These are phyloP conservation scores for Leucosporidium creatinivorum DNA, from an alignment of 768 basidiomycete genomes.

Conservation along the genomic window DNA sequence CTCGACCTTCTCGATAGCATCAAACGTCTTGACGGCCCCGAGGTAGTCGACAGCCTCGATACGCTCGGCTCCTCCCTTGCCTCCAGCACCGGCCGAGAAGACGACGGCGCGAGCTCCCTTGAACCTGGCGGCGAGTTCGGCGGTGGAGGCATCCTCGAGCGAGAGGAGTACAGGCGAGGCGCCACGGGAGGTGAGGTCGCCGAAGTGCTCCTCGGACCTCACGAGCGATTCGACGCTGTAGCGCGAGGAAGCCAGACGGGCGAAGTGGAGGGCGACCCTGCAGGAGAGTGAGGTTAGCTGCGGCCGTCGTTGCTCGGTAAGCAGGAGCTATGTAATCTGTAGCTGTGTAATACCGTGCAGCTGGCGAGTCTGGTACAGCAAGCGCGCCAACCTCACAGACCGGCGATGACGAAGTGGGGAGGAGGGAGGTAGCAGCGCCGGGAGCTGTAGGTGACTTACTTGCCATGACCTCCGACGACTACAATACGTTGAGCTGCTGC, in stretches of 20 bases:
- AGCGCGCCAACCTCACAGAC: no score
- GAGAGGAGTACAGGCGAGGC: slow-evolving; percentile 53
- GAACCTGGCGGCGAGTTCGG: slow-evolving; percentile 50
- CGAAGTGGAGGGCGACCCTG: slow-evolving; percentile 50
- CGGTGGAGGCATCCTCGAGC: slow-evolving; percentile 50
- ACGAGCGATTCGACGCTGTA: slow-evolving; percentile 55
- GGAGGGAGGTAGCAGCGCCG: not conserved
- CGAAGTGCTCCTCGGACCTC: slow-evolving; percentile 48
- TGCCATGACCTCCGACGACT: slow-evolving; percentile 32
- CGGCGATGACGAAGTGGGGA: not conserved
- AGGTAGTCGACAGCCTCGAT: slow-evolving; percentile 56
- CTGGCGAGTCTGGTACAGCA: no score
- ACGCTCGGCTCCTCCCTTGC: slow-evolving; percentile 49
- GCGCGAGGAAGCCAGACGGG: slow-evolving; percentile 46
- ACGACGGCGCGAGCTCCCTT: slow-evolving; percentile 42
- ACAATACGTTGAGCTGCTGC: slow-evolving; percentile 14
- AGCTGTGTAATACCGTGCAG: no score
- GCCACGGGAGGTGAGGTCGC: slow-evolving; percentile 47
- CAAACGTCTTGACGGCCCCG: slow-evolving; percentile 59
- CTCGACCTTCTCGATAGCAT: slow-evolving; percentile 55
- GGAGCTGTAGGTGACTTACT: not conserved
- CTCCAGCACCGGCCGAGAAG: slow-evolving; percentile 52
- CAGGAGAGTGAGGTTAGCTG: not conserved
- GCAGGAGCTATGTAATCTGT: not conserved
- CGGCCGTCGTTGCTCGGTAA: not conserved